phyloP scores from a whole-genome alignment of 208 protist species.

The Phytomonas sp. region DNA sequence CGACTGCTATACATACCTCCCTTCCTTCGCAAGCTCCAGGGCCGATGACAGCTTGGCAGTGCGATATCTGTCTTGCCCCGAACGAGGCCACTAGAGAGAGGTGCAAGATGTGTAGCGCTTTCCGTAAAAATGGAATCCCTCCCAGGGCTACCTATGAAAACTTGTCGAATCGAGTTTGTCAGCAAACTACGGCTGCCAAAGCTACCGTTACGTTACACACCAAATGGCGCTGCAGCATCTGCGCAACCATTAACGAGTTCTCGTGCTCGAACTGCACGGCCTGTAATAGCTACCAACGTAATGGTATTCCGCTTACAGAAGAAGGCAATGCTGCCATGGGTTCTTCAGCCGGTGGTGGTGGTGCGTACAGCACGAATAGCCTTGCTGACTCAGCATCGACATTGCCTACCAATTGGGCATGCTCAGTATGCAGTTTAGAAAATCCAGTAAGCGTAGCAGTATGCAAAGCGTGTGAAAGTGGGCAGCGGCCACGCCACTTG shows the following conservation, averaged over 20 bases:
- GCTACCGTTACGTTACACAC: slow-evolving; percentile 16
- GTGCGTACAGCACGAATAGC: neutral
- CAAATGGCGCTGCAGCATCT: slow-evolving; percentile 57
- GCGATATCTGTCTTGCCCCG: slow-evolving; percentile 47
- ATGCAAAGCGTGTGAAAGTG: slow-evolving; percentile 66
- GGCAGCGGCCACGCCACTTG: slow-evolving; percentile 57
- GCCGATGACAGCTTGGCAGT: slow-evolving; percentile 51
- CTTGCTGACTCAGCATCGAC: slow-evolving; percentile 4
- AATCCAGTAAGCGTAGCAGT: slow-evolving; percentile 37
- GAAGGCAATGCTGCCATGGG: neutral
- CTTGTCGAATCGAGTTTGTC: neutral
- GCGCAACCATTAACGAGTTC: slow-evolving; percentile 39
- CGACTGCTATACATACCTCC: neutral
- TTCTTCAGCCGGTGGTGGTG: neutral
- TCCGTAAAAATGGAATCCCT: slow-evolving; percentile 32
- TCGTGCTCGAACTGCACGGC: slow-evolving; percentile 29
- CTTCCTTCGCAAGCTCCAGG: slow-evolving; percentile 9
- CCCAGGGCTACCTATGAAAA: slow-evolving; percentile 13
- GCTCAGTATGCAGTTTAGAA: slow-evolving; percentile 74
- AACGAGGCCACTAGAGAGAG: slow-evolving; percentile 33
- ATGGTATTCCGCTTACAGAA: slow-evolving; percentile 31
- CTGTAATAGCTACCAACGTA: slow-evolving; percentile 61
- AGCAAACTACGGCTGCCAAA: slow-evolving; percentile 1
- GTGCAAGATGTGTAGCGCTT: slow-evolving; percentile 54
- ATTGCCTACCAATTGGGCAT: slow-evolving; percentile 37